Evolutionary conservation across 495 filamentous ascomycete genomes (phyloP), one percentile per base, ranked within the genome.

Genomic region (Pyrenula aspistea): DNA sequence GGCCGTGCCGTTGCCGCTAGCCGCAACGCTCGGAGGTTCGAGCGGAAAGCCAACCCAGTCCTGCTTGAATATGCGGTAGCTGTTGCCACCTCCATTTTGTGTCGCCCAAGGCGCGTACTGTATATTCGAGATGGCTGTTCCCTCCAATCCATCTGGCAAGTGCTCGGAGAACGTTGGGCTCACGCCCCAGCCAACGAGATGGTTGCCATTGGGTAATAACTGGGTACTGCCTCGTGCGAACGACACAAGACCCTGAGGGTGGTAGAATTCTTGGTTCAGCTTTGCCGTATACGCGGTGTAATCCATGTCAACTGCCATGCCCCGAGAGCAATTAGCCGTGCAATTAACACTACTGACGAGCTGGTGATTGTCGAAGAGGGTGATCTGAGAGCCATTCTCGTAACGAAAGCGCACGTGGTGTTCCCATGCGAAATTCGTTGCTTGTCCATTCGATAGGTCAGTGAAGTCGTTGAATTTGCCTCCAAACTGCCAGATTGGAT

Each of bases 121-220:
- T 15, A 42, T 15, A 42, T 42, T 15, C 31, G 15, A 42, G 15
- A 42, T 15, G 8, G 31, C 15, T 42, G 31, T 42, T 42, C 31
- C 31, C 8, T 42, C 15, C 31, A 42, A 15, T 42, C 15, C 31
- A 8, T 15, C 8, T 42, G 31, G 31, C 3, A 56, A 61, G 62
- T 71, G 77, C 57, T 83, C 79, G 1, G 75, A 76, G 58, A 79
- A 66, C 0, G 73, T 68, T 15, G 75, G 67, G 48, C 72, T 68
- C 52, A 66, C 65, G 1, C 79, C 80, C 60, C 77, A 82, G 11
- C 68, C 74, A 22, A 78, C 31, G 10, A 83, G 56, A 22, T 72
- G 68, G 59, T 77, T 75, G 0, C 72, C 77, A 54, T 68, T 71
- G 2, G 62, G 60, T 0, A 80, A 65, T 4, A 72, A 25, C 60